Base-by-base conservation (phyloP, 2,329 filamentous ascomycete genomes). In the Ophiostoma tasmaniense region DNA sequence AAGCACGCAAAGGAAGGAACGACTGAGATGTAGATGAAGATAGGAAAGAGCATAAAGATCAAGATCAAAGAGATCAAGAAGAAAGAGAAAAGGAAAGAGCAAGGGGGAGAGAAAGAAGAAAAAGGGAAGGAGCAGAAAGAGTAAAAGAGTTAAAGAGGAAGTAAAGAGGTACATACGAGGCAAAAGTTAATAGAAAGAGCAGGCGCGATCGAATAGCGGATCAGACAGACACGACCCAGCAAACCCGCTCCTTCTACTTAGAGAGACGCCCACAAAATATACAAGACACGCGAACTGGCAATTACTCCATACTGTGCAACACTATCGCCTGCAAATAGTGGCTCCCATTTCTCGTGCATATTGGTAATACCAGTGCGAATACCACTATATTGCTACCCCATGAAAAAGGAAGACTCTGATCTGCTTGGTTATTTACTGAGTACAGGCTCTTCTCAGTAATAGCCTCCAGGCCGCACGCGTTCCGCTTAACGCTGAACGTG, bases 231-330 rank as follows among this genome's bases (percentile, higher is more conserved):
- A 73, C 71, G n/a, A 37, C 42, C 42, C 17, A 45, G 17, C 42
- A 45, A 45, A 13, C 42, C 59, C 66, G 61, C 61, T 39, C 61
- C n/a, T 39, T 37, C 61, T 37, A 64, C 61, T 64, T 55, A 45
- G 67, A 70, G 67, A 70, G 59, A 71, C 65, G 68, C 69, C 69
- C 68, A 70, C 61, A 67, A 70, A 70, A 71, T 59, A 71, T 71
- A 71, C 70, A 70, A 70, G 42, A 71, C 67, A 71, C 67, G 69
- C 69, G 66, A 73, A 72, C 69, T 71, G 71, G 70, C 37, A 39
- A 39, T 39, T 22, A 37, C 61, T 22, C 33, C 61, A 37, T 28
- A 64, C 22, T 55, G 22, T 55, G n/a, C 22, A 25, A 55, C 22
- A 25, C 50, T 25, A 55, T 45, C 17, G 42, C 7, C 42, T 45